phyloP scores from a whole-genome alignment of 352 stramenopile genomes.

The Aphanomyces cochlioides region DNA sequence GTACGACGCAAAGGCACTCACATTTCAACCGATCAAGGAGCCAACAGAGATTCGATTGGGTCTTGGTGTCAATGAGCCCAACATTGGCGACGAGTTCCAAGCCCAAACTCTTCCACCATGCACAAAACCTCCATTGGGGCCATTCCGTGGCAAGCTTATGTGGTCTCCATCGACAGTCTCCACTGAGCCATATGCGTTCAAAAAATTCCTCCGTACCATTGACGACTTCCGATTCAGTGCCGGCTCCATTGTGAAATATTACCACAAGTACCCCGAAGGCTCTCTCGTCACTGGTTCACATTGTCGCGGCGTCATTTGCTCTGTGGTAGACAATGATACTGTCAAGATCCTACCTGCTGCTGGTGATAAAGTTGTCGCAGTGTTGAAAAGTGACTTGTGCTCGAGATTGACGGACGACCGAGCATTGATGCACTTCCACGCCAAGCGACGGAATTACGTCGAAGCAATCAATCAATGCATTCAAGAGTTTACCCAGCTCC shows the following conservation, averaged over 20 bases:
- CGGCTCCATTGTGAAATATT: slow-evolving; percentile 70
- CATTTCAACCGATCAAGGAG: slow-evolving; percentile 61
- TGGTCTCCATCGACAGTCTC: slow-evolving; percentile 61
- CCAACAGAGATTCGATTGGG: slow-evolving; percentile 59
- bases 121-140: background rate
- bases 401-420: slow-evolving; percentile 67
- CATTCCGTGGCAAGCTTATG: slow-evolving; percentile 44
- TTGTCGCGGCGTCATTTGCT: slow-evolving; percentile 60
- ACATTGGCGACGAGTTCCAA: slow-evolving; percentile 62
- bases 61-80: slow-evolving; percentile 59
- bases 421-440: slow-evolving; percentile 62
- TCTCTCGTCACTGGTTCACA: slow-evolving; percentile 39
- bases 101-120: slow-evolving; percentile 41
- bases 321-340: slow-evolving; percentile 41
- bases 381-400: slow-evolving; percentile 56
- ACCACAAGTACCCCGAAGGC: slow-evolving; percentile 31
- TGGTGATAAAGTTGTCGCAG: slow-evolving; percentile 39
- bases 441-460: slow-evolving; percentile 68
- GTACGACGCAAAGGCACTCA: slow-evolving; percentile 60
- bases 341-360: slow-evolving; percentile 60
- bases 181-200: slow-evolving; percentile 43
- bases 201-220: slow-evolving; percentile 54
- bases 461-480: slow-evolving; percentile 53
- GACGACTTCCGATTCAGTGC: slow-evolving; percentile 56
- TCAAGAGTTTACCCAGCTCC: slow-evolving; percentile 43